Percentiles rank a stretch among this genome's conserved stretches.
These are phyloP conservation scores for Sporothrix brunneoviolacea DNA, from an alignment of 2,329 filamentous ascomycete species.

Conservation along the genomic window DNA sequence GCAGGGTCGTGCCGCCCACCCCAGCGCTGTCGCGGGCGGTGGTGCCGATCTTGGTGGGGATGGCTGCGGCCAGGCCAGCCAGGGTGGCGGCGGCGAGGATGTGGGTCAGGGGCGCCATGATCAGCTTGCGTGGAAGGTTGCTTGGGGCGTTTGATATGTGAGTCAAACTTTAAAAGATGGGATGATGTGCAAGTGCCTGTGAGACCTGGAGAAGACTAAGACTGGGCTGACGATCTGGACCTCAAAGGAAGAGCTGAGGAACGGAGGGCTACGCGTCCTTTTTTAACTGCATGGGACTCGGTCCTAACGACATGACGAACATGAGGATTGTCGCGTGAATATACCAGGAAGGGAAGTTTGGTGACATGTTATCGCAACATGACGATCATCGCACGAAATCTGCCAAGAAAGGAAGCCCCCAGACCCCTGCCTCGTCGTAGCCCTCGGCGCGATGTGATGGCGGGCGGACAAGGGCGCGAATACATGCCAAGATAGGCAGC, in stretches of 20 bases:
- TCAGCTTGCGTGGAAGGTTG: too few relatives aligned
- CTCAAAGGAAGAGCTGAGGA: neutral
- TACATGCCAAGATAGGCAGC: conserved; percentile 7
- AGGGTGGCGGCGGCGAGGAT: conserved; percentile 23
- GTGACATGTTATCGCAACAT: neutral
- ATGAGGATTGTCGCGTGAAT: too few relatives aligned
- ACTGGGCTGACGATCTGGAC: conserved; percentile 6
- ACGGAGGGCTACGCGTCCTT: neutral
- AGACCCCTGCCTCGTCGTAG: neutral
- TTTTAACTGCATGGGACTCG: neutral
- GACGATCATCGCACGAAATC: conserved; percentile 7
- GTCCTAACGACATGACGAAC: too few relatives aligned
- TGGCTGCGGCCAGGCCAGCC: conserved; percentile 26
- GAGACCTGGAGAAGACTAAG: neutral
- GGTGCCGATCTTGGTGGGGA: conserved; percentile 26
- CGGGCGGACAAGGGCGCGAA: conserved; percentile 1
- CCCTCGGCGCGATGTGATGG: neutral
- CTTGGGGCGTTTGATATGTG: too few relatives aligned
- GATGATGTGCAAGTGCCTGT: neutral
- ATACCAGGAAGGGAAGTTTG: conserved; percentile 9
- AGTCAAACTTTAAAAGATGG: neutral
- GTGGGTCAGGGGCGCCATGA: conserved; percentile 12
- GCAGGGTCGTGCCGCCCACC: conserved; percentile 32
- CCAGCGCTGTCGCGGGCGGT: too few relatives aligned
- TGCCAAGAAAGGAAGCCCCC: conserved; percentile 4